These are phyloP conservation scores for Microglena sp. DNA, from an alignment of 139 green algal species.

Conservation along the genomic window DNA sequence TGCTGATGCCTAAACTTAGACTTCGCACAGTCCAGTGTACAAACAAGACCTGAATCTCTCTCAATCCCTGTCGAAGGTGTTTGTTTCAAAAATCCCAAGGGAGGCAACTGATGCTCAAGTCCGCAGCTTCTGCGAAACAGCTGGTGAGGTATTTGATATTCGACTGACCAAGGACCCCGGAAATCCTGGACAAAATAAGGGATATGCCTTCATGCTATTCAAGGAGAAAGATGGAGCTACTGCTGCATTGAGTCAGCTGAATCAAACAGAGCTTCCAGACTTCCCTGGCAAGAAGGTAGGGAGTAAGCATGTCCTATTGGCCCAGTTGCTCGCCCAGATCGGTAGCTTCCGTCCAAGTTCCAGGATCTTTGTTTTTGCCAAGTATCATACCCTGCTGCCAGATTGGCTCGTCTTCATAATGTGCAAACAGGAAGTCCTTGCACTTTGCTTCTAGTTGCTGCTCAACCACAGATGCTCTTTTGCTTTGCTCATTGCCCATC, in stretches of 20 bases:
- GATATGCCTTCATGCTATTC: slow-evolving; percentile 74
- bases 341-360: too few relatives aligned
- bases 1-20: too few relatives aligned
- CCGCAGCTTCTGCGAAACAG: slow-evolving; percentile 29
- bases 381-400: too few relatives aligned
- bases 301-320: slow-evolving; percentile 10
- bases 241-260: slow-evolving; percentile 44
- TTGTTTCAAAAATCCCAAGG: slow-evolving; percentile 55
- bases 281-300: slow-evolving; percentile 55
- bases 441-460: too few relatives aligned
- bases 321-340: neutral
- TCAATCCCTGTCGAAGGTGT: slow-evolving; percentile 58
- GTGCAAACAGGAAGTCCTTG: too few relatives aligned
- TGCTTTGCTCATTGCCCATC: too few relatives aligned
- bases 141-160: slow-evolving; percentile 36
- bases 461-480: too few relatives aligned
- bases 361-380: too few relatives aligned
- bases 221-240: slow-evolving; percentile 40
- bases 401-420: too few relatives aligned
- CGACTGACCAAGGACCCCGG: slow-evolving; percentile 48
- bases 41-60: too few relatives aligned
- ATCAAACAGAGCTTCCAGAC: slow-evolving; percentile 38
- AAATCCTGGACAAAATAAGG: slow-evolving; percentile 53
- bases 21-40: too few relatives aligned
- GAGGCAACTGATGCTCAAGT: slow-evolving; percentile 49